These are phyloP conservation scores for Pelargonium cotyledonis DNA, from an alignment of 441 rosid genomes.

Conservation along the genomic window DNA sequence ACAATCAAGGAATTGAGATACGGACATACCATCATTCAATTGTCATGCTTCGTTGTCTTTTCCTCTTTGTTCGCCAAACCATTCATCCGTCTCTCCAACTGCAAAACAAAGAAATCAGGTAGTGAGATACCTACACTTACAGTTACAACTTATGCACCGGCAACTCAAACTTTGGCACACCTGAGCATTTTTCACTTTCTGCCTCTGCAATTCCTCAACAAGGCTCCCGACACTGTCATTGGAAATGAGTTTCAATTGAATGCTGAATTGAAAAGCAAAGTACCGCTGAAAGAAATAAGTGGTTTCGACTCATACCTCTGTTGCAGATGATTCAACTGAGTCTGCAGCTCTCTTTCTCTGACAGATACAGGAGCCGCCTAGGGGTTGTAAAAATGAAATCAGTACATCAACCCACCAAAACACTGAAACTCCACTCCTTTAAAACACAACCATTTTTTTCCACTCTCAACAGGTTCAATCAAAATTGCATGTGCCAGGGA, in stretches of 20 bases:
- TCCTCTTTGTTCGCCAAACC: not conserved
- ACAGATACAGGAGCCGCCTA: slow-evolving; percentile 50
- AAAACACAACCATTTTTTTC: not conserved
- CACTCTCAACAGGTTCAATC: too few relatives aligned
- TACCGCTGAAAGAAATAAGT: slow-evolving; percentile 5
- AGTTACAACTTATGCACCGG: too few relatives aligned
- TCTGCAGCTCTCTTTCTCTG: slow-evolving; percentile 68
- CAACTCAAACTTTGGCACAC: slow-evolving; percentile 31
- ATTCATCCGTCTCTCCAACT: slow-evolving; percentile 1
- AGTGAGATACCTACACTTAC: not conserved
- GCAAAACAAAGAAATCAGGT: not conserved
- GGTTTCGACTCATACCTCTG: slow-evolving; percentile 48
- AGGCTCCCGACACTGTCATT: slow-evolving; percentile 52
- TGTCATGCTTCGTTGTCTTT: not conserved
- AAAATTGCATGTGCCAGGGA: too few relatives aligned
- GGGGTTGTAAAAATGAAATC: slow-evolving; percentile 20
- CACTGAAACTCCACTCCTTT: not conserved
- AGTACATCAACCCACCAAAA: slow-evolving; percentile 7
- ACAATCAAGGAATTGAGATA: not conserved
- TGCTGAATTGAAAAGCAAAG: slow-evolving; percentile 7
- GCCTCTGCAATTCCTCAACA: slow-evolving; percentile 69
- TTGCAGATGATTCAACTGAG: slow-evolving; percentile 60
- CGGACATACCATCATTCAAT: too few relatives aligned
- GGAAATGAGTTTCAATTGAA: slow-evolving; percentile 17
- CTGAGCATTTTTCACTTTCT: slow-evolving; percentile 63